Evolutionary conservation across 192 early-diverging fungal species (phyloP), one percentile per base, ranked within the genome.

Genomic region (Geranomyces variabilis): DNA sequence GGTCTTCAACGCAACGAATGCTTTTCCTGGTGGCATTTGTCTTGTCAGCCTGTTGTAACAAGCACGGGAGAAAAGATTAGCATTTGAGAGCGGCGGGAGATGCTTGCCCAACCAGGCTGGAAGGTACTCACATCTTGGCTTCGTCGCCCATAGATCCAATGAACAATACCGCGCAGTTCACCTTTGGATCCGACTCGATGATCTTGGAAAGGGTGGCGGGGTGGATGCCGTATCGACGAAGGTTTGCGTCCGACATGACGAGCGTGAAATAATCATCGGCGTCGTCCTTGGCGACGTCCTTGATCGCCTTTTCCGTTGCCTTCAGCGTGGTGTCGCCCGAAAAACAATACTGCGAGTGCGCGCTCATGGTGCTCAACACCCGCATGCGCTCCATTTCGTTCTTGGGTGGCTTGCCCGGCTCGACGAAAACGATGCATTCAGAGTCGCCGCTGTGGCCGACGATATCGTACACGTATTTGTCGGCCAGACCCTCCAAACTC

Each of bases 231-330:
- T 93, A 93, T 67, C 90, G 88, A 12, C 77, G 75, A 66, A 93
- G 84, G 71, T 93, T 93, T 14, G 92, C 92, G 78, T 93, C 92
- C 21, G 90, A 91, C 26, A 93, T 66, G 13, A 93, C 85, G 17
- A 92, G 80, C 10, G 90, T 89, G 77, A 92, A 91, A 69, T 92
- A 90, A 67, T 92, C 91, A 74, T 93, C 92, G 24, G 87, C 89
- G 48, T 89, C 87, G 28, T 91, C 87, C 67, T 88, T 85, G 10
- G 81, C 80, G 61, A 93, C 85, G 63, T 90, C 86, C 47, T 88
- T 83, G 60, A 92, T 83, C 1, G 89, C 89, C 55, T 84, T 69
- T 66, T 83, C 77, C 0, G 86, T 82, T 12, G 92, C 90, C 28
- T 81, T 79, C 15, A 93, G 70, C 4, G 92, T 93, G 67, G 90